These are phyloP conservation scores for Euphorbia peplus DNA, from an alignment of 345 rosid species.

Conservation along the genomic window DNA sequence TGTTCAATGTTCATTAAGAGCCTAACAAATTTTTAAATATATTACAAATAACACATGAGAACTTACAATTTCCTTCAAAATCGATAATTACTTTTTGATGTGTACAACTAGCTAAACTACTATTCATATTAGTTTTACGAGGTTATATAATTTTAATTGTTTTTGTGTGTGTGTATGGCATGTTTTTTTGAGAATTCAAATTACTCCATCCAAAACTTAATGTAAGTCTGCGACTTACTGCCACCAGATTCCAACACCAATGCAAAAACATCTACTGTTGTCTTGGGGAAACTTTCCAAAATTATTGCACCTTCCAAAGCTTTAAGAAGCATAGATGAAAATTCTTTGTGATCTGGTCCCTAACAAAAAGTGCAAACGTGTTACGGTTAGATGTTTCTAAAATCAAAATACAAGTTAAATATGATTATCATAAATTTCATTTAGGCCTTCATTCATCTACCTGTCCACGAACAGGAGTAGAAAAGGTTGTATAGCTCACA, in stretches of 20 bases:
- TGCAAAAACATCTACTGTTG: constrained; percentile 94
- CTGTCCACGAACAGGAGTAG: constrained; percentile 66
- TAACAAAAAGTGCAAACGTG: constrained; percentile 25
- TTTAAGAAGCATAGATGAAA: constrained; percentile 86
- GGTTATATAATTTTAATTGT: too few species aligned
- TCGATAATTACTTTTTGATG: too few species aligned
- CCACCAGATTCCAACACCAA: constrained; percentile 97
- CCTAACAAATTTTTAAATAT: too few species aligned
- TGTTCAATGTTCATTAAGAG: too few species aligned
- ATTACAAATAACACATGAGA: too few species aligned
- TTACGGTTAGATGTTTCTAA: constrained; percentile 6
- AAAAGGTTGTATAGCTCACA: constrained; percentile 85
- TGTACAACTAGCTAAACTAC: too few species aligned
- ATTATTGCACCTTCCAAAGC: constrained; percentile 87
- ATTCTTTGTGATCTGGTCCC: constrained; percentile 79
- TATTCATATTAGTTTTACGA: too few species aligned
- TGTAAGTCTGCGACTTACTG: constrained; percentile 50
- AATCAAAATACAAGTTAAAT: constrained; percentile 6
- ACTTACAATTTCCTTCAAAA: too few species aligned
- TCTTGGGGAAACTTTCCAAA: constrained; percentile 83
- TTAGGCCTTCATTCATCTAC: constrained; percentile 30
- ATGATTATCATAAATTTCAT: neutral
- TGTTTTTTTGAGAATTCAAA: neutral
- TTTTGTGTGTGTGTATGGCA: too few species aligned
- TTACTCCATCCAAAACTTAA: neutral